phyloP scores from a whole-genome alignment of 2,329 filamentous ascomycete genomes.

The Ascochyta rabiei region DNA sequence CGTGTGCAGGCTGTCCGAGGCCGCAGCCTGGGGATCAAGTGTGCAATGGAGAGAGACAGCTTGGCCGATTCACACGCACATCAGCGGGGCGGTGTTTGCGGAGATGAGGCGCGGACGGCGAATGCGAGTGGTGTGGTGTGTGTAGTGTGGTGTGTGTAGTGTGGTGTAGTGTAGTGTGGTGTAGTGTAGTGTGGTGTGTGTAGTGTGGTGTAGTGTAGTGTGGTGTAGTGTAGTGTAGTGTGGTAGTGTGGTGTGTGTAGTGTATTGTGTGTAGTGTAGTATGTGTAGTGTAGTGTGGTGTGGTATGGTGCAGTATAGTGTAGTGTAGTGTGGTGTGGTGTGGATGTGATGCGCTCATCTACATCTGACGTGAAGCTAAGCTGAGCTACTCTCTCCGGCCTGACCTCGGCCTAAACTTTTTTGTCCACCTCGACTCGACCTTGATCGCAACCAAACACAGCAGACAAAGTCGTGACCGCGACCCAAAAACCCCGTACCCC shows the following conservation, averaged over 20 bases:
- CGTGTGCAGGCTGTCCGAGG: slow-evolving; percentile 51
- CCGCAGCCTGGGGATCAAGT: slow-evolving; percentile 53
- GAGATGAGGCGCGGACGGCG: too few species aligned
- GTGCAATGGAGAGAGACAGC: slow-evolving; percentile 51
- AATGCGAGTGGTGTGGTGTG: neutral
- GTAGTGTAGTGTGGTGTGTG: too few species aligned
- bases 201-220: too few species aligned
- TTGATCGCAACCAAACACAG: neutral
- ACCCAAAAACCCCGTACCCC: neutral
- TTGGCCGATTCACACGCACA: slow-evolving; percentile 35
- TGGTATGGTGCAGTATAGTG: too few species aligned
- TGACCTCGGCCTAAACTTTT: slow-evolving; percentile 34
- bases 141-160: neutral
- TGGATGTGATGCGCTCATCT: slow-evolving; percentile 9
- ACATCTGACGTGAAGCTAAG: neutral
- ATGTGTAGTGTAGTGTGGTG: too few species aligned
- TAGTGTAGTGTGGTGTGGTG: neutral
- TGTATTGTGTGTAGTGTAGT: too few species aligned
- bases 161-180: too few species aligned
- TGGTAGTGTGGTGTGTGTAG: too few species aligned
- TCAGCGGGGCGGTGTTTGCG: neutral
- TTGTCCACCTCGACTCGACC: slow-evolving; percentile 9
- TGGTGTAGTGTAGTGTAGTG: too few species aligned
- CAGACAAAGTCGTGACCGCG: neutral
- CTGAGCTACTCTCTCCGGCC: neutral